Conservation (phyloP, 345 rosid genomes). For the Limnanthes douglasii region DNA sequence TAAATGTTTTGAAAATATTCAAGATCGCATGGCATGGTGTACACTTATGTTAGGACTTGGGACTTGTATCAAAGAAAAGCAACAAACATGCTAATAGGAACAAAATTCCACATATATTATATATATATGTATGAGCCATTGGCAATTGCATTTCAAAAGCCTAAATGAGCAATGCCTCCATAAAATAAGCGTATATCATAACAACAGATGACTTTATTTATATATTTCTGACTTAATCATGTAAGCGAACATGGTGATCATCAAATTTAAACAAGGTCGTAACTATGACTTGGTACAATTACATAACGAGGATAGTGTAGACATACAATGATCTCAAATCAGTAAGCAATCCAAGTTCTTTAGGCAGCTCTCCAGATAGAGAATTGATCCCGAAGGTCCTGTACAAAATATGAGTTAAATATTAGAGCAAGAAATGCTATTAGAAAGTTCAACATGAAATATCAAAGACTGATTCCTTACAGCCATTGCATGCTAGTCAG, state of each 20-base stretch:
- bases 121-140: not conserved
- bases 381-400: conserved; percentile 47
- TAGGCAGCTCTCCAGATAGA: conserved; percentile 49
- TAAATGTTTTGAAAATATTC: no score
- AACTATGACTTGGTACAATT: no score
- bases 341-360: conserved; percentile 53
- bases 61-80: no score
- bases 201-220: no score
- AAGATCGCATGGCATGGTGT: no score
- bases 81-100: no score
- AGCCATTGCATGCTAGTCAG: conserved; percentile 37
- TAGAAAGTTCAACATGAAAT: not conserved
- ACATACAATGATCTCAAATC: conserved; percentile 40
- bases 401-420: not conserved
- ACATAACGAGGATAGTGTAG: not conserved
- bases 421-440: not conserved
- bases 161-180: no score
- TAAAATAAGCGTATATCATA: no score
- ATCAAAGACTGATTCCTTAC: conserved; percentile 36
- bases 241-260: no score
- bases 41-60: no score
- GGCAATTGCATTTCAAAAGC: not conserved
- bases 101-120: not conserved
- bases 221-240: no score
- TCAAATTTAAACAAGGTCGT: no score